Percentiles rank a stretch among this genome's conserved stretches.
phyloP scores from a whole-genome alignment of 495 filamentous ascomycete genomes.

The Xylaria curta region DNA sequence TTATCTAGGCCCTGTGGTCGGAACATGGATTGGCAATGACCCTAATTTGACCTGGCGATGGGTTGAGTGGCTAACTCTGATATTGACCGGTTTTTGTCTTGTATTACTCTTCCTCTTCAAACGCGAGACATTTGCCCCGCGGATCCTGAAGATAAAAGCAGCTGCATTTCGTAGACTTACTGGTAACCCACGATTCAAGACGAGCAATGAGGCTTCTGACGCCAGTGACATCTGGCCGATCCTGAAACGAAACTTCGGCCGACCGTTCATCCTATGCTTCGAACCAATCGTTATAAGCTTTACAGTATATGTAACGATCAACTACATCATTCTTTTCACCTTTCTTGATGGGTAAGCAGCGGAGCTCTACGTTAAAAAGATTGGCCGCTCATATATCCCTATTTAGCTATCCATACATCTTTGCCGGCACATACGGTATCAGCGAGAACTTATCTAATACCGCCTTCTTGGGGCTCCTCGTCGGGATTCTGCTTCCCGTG shows the following conservation, averaged over 20 bases:
- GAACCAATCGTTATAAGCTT: constrained; percentile 76
- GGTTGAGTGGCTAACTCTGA: constrained; percentile 75
- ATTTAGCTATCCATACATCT: constrained; percentile 65
- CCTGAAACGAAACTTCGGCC: constrained; percentile 65
- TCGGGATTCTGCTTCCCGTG: constrained; percentile 55
- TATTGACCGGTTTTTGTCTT: constrained; percentile 68
- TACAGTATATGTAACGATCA: constrained; percentile 61
- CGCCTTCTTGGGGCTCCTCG: constrained; percentile 61
- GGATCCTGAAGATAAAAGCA: constrained; percentile 71
- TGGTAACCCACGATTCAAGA: constrained; percentile 66
- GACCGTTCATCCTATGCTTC: constrained; percentile 70
- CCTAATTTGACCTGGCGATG: constrained; percentile 65
- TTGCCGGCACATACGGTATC: constrained; percentile 58
- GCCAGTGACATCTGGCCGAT: constrained; percentile 63
- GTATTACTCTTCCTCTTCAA: constrained; percentile 64
- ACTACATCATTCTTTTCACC: constrained; percentile 69
- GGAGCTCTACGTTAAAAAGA: not conserved
- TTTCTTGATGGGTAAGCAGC: constrained; percentile 53
- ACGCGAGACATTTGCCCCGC: constrained; percentile 72
- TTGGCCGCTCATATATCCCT: not conserved
- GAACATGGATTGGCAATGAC: constrained; percentile 73
- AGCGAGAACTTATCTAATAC: constrained; percentile 60
- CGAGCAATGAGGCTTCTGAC: constrained; percentile 70
- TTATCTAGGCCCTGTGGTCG: constrained; percentile 51
- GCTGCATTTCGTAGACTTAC: constrained; percentile 66